phyloP scores from a whole-genome alignment of 345 rosid species.

The Aegle marmelos region DNA sequence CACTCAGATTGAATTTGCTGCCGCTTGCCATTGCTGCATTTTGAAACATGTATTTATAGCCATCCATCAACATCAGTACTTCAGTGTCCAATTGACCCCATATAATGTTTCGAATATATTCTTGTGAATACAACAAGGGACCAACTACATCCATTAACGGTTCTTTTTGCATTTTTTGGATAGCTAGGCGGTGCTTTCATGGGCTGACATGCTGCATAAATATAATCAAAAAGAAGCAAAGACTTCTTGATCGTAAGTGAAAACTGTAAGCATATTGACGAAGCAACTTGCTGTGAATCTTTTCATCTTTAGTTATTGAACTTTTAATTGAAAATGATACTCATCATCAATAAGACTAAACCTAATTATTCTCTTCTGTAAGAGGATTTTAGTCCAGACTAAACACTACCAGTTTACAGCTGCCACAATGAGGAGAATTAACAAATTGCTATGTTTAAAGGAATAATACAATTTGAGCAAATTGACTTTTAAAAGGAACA shows the following conservation, averaged over 20 bases:
- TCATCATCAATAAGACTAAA: no score
- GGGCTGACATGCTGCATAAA: not conserved
- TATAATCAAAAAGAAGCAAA: not conserved
- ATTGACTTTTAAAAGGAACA: not conserved
- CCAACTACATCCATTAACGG: not conserved
- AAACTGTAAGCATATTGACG: not conserved
- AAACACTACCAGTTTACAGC: not conserved
- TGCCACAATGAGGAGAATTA: not conserved
- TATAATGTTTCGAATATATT: slow-evolving; percentile 15
- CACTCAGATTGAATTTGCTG: not conserved
- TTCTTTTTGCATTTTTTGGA: not conserved
- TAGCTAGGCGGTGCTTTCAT: slow-evolving; percentile 6
- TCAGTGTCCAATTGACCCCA: not conserved
- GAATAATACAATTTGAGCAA: not conserved
- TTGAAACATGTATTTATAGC: slow-evolving; percentile 30
- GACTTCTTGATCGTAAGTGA: not conserved
- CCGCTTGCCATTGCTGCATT: not conserved
- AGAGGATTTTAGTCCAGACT: no score
- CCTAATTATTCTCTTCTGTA: no score
- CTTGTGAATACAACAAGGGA: not conserved
- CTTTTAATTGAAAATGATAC: not conserved
- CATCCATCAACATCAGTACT: not conserved
- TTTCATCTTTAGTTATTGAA: slow-evolving; percentile 9
- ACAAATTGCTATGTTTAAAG: not conserved
- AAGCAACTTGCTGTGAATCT: slow-evolving; percentile 15